These are phyloP conservation scores for Aspergillus japonicus DNA, from an alignment of 2,329 filamentous ascomycete genomes.

Conservation along the genomic window DNA sequence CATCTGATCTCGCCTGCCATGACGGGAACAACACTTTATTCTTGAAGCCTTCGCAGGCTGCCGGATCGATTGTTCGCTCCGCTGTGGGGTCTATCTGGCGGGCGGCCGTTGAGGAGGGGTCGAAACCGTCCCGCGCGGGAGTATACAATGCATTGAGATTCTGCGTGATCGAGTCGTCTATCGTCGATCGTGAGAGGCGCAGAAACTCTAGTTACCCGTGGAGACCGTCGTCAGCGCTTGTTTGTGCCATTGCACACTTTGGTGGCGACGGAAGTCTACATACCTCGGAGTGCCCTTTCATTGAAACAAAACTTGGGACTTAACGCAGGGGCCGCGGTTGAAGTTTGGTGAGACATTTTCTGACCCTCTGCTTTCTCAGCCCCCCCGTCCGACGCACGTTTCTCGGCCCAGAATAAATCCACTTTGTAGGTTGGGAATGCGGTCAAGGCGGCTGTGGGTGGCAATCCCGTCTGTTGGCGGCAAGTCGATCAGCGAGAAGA, in stretches of 20 bases:
- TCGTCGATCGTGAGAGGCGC: conserved; percentile 74
- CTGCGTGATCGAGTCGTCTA: conserved; percentile 92
- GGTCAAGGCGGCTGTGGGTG: not conserved
- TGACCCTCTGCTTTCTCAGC: conserved; percentile 19
- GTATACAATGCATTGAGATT: conserved; percentile 87
- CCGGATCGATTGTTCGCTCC: conserved; percentile 56
- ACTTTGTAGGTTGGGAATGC: conserved; percentile 29
- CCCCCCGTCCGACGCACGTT: conserved; percentile 24
- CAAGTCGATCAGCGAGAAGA: not conserved
- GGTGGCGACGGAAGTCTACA: conserved; percentile 17
- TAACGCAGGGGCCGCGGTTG: conserved; percentile 51
- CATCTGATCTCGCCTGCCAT: conserved; percentile 80
- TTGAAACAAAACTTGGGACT: conserved; percentile 79
- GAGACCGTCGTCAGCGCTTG: conserved; percentile 12
- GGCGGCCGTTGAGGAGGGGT: conserved; percentile 71
- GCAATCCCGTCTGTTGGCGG: not conserved
- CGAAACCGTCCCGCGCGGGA: conserved; percentile 69
- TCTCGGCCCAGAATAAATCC: conserved; percentile 42
- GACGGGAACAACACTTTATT: conserved; percentile 78
- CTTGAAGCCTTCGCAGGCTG: conserved; percentile 70
- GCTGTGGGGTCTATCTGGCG: conserved; percentile 54
- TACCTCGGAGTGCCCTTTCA: conserved; percentile 66
- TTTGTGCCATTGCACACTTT: not conserved
- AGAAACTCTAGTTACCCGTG: conserved; percentile 69
- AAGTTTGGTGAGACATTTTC: conserved; percentile 43